phyloP scores from a whole-genome alignment of 2,329 filamentous ascomycete genomes.

The Sclerotinia minor region DNA sequence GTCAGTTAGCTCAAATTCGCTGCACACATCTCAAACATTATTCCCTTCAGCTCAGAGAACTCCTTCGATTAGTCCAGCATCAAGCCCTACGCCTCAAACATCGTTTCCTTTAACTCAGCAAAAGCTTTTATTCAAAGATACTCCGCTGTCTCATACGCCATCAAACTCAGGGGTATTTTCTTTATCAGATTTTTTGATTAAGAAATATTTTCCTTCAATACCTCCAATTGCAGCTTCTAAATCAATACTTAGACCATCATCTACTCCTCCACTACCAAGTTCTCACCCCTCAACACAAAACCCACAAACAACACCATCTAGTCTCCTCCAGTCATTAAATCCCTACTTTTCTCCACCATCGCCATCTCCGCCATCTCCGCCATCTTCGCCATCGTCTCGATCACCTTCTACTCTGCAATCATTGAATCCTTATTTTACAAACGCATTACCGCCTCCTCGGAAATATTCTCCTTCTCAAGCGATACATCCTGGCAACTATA shows the following conservation, averaged over 20 bases:
- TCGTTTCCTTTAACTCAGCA: too few relatives aligned
- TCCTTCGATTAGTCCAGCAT: too few relatives aligned
- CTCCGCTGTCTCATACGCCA: background rate
- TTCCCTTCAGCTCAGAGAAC: too few relatives aligned
- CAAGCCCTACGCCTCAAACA: too few relatives aligned
- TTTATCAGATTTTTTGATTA: background rate
- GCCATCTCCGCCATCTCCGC: background rate
- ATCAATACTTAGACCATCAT: background rate
- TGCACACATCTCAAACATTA: too few relatives aligned
- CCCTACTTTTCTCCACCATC: background rate
- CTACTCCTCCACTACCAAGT: background rate
- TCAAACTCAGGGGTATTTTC: background rate
- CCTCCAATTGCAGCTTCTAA: background rate
- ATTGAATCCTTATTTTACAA: constrained; percentile 6
- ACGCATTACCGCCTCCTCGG: background rate
- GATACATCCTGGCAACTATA: background rate
- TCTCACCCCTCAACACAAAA: background rate
- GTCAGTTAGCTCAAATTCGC: background rate
- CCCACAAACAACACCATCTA: background rate
- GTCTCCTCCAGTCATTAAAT: background rate
- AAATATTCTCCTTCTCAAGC: background rate
- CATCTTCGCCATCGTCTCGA: background rate
- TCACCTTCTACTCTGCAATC: background rate
- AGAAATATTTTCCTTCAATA: background rate
- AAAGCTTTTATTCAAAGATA: background rate